A percentile compares a stretch with the other conserved stretches of the same genome.
phyloP scores from a whole-genome alignment of 768 basidiomycete genomes.

The Mycena epipterygia region DNA sequence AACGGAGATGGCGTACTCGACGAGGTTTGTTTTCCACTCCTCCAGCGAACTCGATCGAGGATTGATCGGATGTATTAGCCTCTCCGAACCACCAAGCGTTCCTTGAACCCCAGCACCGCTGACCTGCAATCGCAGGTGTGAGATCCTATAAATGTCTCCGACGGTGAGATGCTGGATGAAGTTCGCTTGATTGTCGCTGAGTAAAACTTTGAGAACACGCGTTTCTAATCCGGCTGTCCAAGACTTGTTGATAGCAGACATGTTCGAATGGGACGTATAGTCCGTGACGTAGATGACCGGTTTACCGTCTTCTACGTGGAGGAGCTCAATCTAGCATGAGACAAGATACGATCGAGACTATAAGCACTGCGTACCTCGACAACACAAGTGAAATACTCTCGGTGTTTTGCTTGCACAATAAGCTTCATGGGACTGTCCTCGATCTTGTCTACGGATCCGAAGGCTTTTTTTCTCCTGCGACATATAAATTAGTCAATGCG shows the following conservation, averaged over 20 bases:
- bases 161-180: constrained; percentile 52
- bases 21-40: constrained; percentile 53
- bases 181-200: constrained; percentile 63
- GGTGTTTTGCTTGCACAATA: constrained; percentile 61
- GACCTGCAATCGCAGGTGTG: constrained; percentile 63
- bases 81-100: constrained; percentile 61
- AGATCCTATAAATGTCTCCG: constrained; percentile 62
- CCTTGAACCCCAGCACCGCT: constrained; percentile 52
- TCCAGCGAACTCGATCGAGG: constrained; percentile 51
- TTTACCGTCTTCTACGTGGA: constrained; percentile 54
- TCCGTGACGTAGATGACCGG: constrained; percentile 71
- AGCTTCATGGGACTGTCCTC: constrained; percentile 58
- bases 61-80: constrained; percentile 60
- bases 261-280: constrained; percentile 66
- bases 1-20: constrained; percentile 50
- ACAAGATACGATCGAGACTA: not conserved
- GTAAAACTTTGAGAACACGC: constrained; percentile 63
- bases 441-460: constrained; percentile 30
- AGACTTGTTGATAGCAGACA: constrained; percentile 49
- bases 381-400: constrained; percentile 64
- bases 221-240: constrained; percentile 65
- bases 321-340: constrained; percentile 52
- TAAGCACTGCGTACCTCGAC: constrained; percentile 63
- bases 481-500: constrained; percentile 6
- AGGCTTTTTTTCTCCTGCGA: constrained; percentile 54